Conservation (phyloP, 2,329 filamentous ascomycete species). For the Orbilia javanica region DNA sequence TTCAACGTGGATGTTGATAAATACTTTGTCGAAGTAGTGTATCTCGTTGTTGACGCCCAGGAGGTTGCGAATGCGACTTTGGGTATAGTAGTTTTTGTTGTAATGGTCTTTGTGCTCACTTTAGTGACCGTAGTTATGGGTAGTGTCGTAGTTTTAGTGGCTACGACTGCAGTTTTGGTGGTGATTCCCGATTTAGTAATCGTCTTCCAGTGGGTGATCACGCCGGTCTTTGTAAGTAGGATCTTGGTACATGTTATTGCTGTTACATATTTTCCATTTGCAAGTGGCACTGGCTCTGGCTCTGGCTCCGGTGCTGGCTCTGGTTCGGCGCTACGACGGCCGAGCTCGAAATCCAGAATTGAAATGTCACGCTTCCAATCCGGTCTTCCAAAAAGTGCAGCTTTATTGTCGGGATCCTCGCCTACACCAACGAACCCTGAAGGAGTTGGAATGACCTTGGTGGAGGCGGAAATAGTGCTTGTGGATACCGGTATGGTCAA, state of each 20-base stretch:
- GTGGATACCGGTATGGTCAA: neutral
- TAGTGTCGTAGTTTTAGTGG: neutral
- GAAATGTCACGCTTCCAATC: neutral
- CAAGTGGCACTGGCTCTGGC: slow-evolving; percentile 23
- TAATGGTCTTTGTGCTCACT: neutral
- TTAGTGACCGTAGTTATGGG: slow-evolving; percentile 7
- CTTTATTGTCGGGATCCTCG: slow-evolving; percentile 37
- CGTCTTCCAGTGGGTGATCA: slow-evolving; percentile 30
- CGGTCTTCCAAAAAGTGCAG: neutral
- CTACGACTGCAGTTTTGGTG: slow-evolving; percentile 9
- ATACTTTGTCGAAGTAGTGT: neutral
- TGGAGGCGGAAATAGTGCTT: neutral
- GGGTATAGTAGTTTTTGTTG: neutral
- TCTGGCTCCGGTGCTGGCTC: slow-evolving; percentile 1
- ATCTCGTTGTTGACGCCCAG: neutral
- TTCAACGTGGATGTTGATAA: neutral
- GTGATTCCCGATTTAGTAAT: slow-evolving; percentile 26
- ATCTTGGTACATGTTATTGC: slow-evolving; percentile 47
- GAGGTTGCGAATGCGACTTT: slow-evolving; percentile 19
- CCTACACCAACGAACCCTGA: slow-evolving; percentile 19
- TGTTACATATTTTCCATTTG: slow-evolving; percentile 3
- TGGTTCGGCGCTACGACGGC: slow-evolving; percentile 12
- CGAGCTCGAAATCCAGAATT: neutral
- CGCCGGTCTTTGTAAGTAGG: slow-evolving; percentile 39
- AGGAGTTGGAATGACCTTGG: slow-evolving; percentile 2